Conservation (phyloP, 2,329 filamentous ascomycete species). For the Trichophyton benhamiae region DNA sequence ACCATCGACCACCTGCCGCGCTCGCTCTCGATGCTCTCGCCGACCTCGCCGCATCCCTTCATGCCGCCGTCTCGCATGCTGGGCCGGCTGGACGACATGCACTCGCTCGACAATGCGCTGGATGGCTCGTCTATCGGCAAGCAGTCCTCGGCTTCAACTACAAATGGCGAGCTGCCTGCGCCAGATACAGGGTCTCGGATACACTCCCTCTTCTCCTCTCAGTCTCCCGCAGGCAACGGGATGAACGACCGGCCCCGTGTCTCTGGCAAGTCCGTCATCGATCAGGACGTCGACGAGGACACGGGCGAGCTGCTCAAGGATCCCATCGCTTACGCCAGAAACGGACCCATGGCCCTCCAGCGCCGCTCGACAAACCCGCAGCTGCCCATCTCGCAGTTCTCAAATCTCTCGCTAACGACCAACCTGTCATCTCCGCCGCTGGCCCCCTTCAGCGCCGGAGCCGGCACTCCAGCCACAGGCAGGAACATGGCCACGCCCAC, state of each 20-base stretch:
- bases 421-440: slow-evolving; percentile 40
- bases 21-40: slow-evolving; percentile 6
- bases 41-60: slow-evolving; percentile 30
- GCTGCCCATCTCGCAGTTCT: slow-evolving; percentile 57
- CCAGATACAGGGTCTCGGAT: slow-evolving; percentile 39
- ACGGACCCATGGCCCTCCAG: slow-evolving; percentile 39
- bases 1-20: slow-evolving; percentile 39
- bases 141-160: slow-evolving; percentile 16
- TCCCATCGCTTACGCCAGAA: slow-evolving; percentile 57
- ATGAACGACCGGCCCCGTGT: slow-evolving; percentile 40
- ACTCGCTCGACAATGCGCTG: neutral
- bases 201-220: slow-evolving; percentile 49
- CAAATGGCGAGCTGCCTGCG: slow-evolving; percentile 41
- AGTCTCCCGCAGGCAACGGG: slow-evolving; percentile 46
- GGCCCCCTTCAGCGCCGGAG: slow-evolving; percentile 36
- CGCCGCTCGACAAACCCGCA: slow-evolving; percentile 62
- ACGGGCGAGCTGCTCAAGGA: slow-evolving; percentile 51
- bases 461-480: slow-evolving; percentile 35
- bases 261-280: slow-evolving; percentile 51
- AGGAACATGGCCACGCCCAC: slow-evolving; percentile 41
- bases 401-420: slow-evolving; percentile 60
- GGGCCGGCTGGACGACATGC: slow-evolving; percentile 4
- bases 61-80: slow-evolving; percentile 10
- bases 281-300: slow-evolving; percentile 52
- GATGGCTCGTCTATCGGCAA: neutral